These are phyloP conservation scores for Candida pini DNA, from an alignment of 805 yeast species.

Conservation along the genomic window DNA sequence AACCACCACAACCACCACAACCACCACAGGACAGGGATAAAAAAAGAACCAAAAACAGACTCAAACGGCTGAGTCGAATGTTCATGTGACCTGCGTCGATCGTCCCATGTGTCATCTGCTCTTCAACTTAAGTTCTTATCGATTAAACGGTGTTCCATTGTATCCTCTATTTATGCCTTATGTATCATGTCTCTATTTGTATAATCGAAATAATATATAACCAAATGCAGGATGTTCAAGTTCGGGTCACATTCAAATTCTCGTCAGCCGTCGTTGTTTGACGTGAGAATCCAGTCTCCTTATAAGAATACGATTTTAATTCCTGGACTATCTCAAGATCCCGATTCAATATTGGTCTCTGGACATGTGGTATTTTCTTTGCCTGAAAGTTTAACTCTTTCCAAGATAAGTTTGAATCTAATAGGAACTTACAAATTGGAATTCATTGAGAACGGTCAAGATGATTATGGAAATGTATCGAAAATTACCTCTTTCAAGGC, in stretches of 20 bases:
- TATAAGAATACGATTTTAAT: conserved; percentile 38
- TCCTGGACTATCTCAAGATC: conserved; percentile 40
- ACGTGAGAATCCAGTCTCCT: conserved; percentile 30
- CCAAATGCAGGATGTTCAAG: conserved; percentile 19
- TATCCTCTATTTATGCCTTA: too few relatives aligned
- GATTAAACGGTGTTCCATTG: too few relatives aligned
- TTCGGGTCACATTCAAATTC: conserved; percentile 33
- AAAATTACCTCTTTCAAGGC: conserved; percentile 33
- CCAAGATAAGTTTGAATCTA: conserved; percentile 33
- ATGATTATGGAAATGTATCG: conserved; percentile 20
- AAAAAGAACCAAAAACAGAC: too few relatives aligned
- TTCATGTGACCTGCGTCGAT: too few relatives aligned
- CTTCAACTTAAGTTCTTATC: too few relatives aligned
- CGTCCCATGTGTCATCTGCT: too few relatives aligned
- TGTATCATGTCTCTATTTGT: too few relatives aligned
- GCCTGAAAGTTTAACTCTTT: conserved; percentile 37
- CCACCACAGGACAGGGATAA: too few relatives aligned
- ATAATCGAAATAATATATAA: too few relatives aligned
- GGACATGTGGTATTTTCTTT: conserved; percentile 44
- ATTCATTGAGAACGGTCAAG: conserved; percentile 31
- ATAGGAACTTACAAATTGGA: conserved; percentile 39
- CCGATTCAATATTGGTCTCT: conserved; percentile 36
- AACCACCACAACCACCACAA: too few relatives aligned
- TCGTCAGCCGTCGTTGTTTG: conserved; percentile 14
- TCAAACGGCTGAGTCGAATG: too few relatives aligned